phyloP scores from a whole-genome alignment of 306 rosid genomes.

The Trifolium dubium region DNA sequence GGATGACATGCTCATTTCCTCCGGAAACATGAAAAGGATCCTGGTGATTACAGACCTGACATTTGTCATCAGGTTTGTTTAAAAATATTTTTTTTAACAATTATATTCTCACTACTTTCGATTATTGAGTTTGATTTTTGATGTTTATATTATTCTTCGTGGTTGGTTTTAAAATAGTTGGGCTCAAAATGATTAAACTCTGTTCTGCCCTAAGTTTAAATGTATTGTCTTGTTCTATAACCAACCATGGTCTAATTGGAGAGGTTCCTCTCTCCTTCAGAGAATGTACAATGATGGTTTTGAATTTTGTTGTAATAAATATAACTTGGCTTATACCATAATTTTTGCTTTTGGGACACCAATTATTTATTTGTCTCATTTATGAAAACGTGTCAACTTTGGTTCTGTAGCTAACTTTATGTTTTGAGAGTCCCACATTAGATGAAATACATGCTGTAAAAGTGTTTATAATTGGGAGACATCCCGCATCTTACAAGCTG shows the following conservation, averaged over 20 bases:
- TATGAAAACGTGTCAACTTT: neutral
- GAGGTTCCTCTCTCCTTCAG: neutral
- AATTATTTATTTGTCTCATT: neutral
- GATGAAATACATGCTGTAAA: neutral
- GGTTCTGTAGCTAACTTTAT: neutral
- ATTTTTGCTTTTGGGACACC: neutral
- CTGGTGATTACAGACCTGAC: conserved; percentile 83
- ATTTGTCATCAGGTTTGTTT: conserved; percentile 75
- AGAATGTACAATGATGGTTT: conserved; percentile 8
- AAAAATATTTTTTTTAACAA: neutral
- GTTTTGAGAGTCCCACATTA: neutral
- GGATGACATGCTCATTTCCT: conserved; percentile 74
- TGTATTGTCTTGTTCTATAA: neutral
- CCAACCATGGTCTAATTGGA: neutral
- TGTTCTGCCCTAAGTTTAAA: neutral
- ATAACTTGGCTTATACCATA: neutral
- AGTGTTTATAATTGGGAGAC: neutral
- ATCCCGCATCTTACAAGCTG: neutral
- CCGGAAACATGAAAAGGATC: conserved; percentile 66
- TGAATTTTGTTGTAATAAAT: neutral
- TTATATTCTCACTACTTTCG: neutral
- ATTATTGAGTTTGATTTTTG: conserved; percentile 5
- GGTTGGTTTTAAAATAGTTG: neutral
- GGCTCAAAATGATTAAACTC: neutral
- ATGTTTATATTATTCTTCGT: conserved; percentile 6